Base-by-base conservation (phyloP, 2,329 filamentous ascomycete species). In the Parastagonospora nodorum region DNA sequence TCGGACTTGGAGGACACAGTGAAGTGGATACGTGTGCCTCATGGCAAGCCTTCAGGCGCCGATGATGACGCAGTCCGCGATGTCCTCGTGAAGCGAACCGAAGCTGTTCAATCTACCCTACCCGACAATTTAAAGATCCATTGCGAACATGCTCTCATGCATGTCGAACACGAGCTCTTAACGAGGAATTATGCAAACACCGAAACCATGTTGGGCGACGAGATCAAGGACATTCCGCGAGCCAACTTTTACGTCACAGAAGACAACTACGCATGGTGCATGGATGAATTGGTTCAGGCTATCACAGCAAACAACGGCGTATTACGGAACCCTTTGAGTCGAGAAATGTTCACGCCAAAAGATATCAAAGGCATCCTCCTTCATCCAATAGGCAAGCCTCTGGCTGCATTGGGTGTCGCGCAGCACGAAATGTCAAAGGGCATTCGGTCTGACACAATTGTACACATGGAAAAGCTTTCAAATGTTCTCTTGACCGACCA, bases 201-300 rank as follows among this genome's bases (percentile, higher is more conserved):
- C 7, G 66, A 71, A 32, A 75, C 72, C 2, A 74, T 75, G 72
- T 53, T 66, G 3, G 62, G 58, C 7, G 67, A 73, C 31, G 44
- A 53, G 7, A 49, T 74, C 12, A 66, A 61, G 35, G 65, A 68
- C 12, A 74, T 75, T 7, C 61, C 65, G 7, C 56, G 72, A 33
- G 58, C 58, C 11, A 67, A 72, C 16, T 73, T 75, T 50, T 71
- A 66, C 33, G 69, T 68, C 28, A 75, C 70, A 0, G 72, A 74
- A 31, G 73, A 75, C 49, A 70, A 70, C n/a, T 75, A 74, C 45
- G 73, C 72, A 7, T 76, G 74, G 74, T 69, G 74, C 36, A 64
- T 74, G 57, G 62, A 65, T 9, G 73, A 75, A 47, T 57, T 72
- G 8, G 67, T 63, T 0, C 57, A 67, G 30, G 68, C 69, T 24